Base-by-base conservation (phyloP, 163 green algal genomes). In the Scenedesmus sp. region DNA sequence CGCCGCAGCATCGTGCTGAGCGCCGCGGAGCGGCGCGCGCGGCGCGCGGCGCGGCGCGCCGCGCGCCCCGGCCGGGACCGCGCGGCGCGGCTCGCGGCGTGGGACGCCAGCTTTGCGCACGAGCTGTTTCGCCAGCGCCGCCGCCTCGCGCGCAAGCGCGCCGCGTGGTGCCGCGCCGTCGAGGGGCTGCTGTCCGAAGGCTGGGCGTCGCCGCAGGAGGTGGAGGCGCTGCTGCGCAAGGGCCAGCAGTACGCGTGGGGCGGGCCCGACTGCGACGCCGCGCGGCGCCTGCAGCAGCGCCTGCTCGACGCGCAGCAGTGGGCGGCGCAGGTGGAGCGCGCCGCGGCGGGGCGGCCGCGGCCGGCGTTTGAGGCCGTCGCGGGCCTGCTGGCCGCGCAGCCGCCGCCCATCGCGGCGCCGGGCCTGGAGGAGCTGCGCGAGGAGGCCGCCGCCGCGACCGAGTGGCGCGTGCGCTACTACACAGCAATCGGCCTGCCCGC, bases 161-260 rank as follows among this genome's bases (percentile, higher is more conserved):
- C 60, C 13, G 18, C 15, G 4, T 79, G 71, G 71, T 26, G 53
- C 18, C 39, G 0, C 7, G 48, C 60, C 26, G 71, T 36, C 10
- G 17, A 15, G 28, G 29, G 10, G 29, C 60, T 79, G 57, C 33
- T 79, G 44, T 26, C 15, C 18, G 28, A 29, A 26, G 71, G 71
- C 1, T 26, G 54, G 1, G 71, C 62, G 13, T 5, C 56, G 4
- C 7, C 26, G 56, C 29, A 33, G 20, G 20, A 42, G 3, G 36
- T 73, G 64, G 36, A 73, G 44, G 34, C 42, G 42, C 42, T 79
- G 42, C 42, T 71, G 28, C 6, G 13, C 10, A n/a, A 33, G 18
- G 54, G 58, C 2, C 18, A 70, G 71, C 71, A 70, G 71, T 63
- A 51, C 57, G 17, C 58, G 71, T 79, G 71, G 71, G 71, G 71